Conservation (phyloP, 345 rosid genomes). For the Turritis glabra region DNA sequence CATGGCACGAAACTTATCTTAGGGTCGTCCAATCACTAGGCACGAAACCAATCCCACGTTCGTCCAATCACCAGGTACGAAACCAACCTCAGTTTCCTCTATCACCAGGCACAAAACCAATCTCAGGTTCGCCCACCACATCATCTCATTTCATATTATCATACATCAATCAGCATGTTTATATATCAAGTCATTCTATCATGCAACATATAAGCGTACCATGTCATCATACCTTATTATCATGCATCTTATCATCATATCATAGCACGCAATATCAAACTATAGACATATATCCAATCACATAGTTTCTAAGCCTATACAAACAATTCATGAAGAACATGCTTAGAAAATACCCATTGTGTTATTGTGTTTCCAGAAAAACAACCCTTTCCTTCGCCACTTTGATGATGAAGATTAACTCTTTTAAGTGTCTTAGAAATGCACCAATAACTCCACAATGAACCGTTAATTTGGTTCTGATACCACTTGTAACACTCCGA, state of each 20-base stretch:
- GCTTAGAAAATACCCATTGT: neutral
- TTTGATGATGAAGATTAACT: too few relatives aligned
- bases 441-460: too few relatives aligned
- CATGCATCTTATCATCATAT: neutral
- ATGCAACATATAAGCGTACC: too few relatives aligned
- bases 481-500: too few relatives aligned
- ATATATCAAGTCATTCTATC: too few relatives aligned
- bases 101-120: neutral
- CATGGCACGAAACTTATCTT: neutral
- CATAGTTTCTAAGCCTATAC: neutral
- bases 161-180: neutral
- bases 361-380: neutral
- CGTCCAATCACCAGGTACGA: neutral
- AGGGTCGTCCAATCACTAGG: neutral
- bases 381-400: neutral
- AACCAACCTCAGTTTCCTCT: neutral
- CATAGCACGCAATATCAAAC: neutral
- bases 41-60: neutral
- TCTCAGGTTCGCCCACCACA: neutral
- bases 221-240: too few relatives aligned
- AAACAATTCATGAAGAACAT: neutral
- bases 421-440: too few relatives aligned
- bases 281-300: neutral
- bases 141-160: neutral
- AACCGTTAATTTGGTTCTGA: too few relatives aligned